A percentile compares a stretch with the other conserved stretches of the same genome.
Evolutionary conservation across 352 stramenopile species (phyloP).

Genomic region (Phytophthora capsici): DNA sequence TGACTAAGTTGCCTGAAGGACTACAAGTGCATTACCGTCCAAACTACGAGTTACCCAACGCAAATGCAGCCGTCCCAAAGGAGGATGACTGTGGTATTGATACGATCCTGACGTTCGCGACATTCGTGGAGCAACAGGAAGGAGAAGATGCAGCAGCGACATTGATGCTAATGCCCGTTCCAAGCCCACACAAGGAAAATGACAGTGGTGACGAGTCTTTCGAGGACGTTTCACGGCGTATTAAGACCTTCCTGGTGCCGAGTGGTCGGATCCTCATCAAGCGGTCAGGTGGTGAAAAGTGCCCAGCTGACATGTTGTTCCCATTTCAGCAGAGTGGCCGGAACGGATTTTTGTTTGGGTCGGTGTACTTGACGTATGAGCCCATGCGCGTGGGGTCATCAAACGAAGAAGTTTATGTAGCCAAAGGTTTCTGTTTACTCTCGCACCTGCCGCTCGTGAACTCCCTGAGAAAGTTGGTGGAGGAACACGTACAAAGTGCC

Average conservation of each 20-base stretch:
- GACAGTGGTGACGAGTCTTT: slow-evolving; percentile 39
- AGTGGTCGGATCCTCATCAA: slow-evolving; percentile 66
- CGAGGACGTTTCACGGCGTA: slow-evolving; percentile 59
- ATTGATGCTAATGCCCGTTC: slow-evolving; percentile 65
- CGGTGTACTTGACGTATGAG: slow-evolving; percentile 82
- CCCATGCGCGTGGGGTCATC: slow-evolving; percentile 47
- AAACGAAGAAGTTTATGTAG: slow-evolving; percentile 58
- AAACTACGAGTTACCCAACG: slow-evolving; percentile 62
- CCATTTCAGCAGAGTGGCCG: slow-evolving; percentile 81
- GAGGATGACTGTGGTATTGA: slow-evolving; percentile 51
- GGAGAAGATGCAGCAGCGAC: slow-evolving; percentile 43
- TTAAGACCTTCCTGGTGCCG: slow-evolving; percentile 80
- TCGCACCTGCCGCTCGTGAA: slow-evolving; percentile 70
- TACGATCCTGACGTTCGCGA: slow-evolving; percentile 74
- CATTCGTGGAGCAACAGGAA: slow-evolving; percentile 63
- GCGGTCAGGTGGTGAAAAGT: slow-evolving; percentile 29
- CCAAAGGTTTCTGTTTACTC: slow-evolving; percentile 74
- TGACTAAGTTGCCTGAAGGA: slow-evolving; percentile 79
- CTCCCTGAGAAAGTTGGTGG: slow-evolving; percentile 61
- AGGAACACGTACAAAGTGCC: slow-evolving; percentile 52
- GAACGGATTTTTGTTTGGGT: slow-evolving; percentile 77
- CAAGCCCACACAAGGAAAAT: slow-evolving; percentile 37
- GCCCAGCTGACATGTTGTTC: slow-evolving; percentile 69
- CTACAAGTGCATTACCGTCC: slow-evolving; percentile 85
- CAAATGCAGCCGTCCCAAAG: slow-evolving; percentile 30